These are phyloP conservation scores for Phytophthora multivora DNA, from an alignment of 352 stramenopile species.

Conservation along the genomic window DNA sequence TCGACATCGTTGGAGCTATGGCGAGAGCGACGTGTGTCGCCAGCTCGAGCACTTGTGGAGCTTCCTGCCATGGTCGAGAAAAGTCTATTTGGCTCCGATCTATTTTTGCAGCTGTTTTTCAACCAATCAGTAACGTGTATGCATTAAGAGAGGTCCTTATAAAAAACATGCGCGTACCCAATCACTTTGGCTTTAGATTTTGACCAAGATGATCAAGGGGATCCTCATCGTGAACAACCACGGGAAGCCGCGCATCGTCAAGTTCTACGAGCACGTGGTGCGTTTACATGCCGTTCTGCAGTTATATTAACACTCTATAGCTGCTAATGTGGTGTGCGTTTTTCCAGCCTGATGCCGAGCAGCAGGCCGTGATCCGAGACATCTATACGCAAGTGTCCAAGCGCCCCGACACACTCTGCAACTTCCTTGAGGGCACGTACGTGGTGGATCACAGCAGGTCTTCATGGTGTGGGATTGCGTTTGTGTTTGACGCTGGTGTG, in stretches of 20 bases:
- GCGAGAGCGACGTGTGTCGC: conserved; percentile 2
- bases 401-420: conserved; percentile 98
- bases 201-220: conserved; percentile 95
- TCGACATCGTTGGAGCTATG: background rate
- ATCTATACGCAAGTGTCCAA: conserved; percentile 99
- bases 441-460: conserved; percentile 29
- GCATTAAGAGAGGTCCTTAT: background rate
- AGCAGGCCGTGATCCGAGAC: conserved; percentile 97
- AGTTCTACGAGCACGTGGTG: conserved; percentile 99
- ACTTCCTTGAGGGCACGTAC: conserved; percentile 98
- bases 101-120: conserved; percentile 16
- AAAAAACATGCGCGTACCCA: too few species aligned
- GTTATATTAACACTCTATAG: background rate
- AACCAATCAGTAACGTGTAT: conserved; percentile 1
- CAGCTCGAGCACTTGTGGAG: background rate
- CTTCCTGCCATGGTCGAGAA: conserved; percentile 15
- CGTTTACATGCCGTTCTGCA: conserved; percentile 25
- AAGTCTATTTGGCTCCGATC: conserved; percentile 3
- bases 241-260: conserved; percentile 97
- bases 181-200: conserved; percentile 1
- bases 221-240: conserved; percentile 99
- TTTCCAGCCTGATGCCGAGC: conserved; percentile 92
- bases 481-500: too few species aligned
- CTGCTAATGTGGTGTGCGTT: background rate
- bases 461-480: background rate